Evolutionary conservation across 352 stramenopile genomes (phyloP), one percentile per base, ranked within the genome.

Genomic region (Phytophthora tentaculata): DNA sequence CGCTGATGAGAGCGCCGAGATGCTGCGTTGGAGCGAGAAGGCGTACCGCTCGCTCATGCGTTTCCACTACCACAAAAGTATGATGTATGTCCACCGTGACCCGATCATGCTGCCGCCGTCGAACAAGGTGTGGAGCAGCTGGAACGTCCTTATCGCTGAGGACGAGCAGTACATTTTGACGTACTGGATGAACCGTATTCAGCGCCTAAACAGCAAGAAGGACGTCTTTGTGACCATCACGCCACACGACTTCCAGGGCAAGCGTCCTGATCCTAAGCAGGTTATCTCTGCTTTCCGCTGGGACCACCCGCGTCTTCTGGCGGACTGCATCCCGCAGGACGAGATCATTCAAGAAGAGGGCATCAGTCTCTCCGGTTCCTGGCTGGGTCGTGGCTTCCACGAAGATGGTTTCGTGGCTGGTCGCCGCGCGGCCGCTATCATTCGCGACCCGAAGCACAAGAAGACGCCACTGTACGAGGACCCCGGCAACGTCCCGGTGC

Each of bases 111-210:
- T 95, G 56, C 83, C 86, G 49, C 76, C 76, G 9, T 84, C 86
- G 53, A 87, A 90, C 69, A 92, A 89, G 64, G 79, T 90, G 44
- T 95, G 88, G 88, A 90, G 79, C 73, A 85, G 69, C 57, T 96
- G 88, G 88, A 96, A 96, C 67, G 88, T 96, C 57, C 79, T 89
- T 63, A 96, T 96, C 69, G 93, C 85, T 35, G 73, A 88, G 53
- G 77, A 89, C 67, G 86, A 96, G 28, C 74, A 92, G 79, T 96
- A 96, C 77, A 80, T 96, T 39, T 53, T 96, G 22, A 96, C 88
- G 53, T 96, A 96, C 80, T 96, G 88, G 88, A 96, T 96, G 83
- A 94, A 96, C 76, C 86, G 88, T 58, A 94, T 96, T 64, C 88
- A 96, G 74, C 82, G 84, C 58, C 79, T 96, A 47, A 90, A 91